Base-by-base conservation (phyloP, 2,329 filamentous ascomycete genomes). In the Aureobasidium sp. region DNA sequence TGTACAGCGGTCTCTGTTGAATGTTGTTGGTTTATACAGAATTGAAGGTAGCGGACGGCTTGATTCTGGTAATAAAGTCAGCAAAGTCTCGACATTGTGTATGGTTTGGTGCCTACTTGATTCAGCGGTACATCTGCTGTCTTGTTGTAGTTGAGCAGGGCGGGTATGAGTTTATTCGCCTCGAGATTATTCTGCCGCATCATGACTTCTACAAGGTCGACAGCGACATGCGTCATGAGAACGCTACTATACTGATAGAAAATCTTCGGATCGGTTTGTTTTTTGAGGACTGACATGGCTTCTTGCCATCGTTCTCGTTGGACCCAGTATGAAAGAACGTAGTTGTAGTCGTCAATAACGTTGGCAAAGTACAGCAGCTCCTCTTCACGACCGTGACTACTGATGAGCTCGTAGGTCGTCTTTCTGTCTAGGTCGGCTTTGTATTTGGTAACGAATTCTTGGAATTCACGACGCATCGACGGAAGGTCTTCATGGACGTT, bases 211-310 rank as follows among this genome's bases (percentile, higher is more conserved):
- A 97, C 86, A 21, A 95, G 75, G 49, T 95, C 90, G 5, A 85
- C 79, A 0, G 91, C 83, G 3, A 84, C 84, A 65, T 96, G 88
- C 14, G 84, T 85, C 86, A 98, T 95, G 42, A 98, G 79, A n/a
- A 97, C 90, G 63, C 86, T 95, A 73, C 89, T 93, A 68, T 97
- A 96, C 58, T 88, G 86, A 74, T 97, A 97, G 71, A 97, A 98
- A 40, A 95, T 88, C 47, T 95, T 89, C 0, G 88, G 81, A 47
- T 95, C 87, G 4, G 85, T 95, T 70, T 98, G 93, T 68, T 87
- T 90, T 72, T 96, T 95, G 49, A 98, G 76, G 35, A 97, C 90
- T 53, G 82, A 80, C 59, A 98, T 75, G 2, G 90, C 89, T 62
- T 96, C 90, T 4, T 75, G 72, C 93, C 93, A 98, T 61, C 88